Conservation (phyloP, 2,329 filamentous ascomycete species). For the Exophiala sp. region DNA sequence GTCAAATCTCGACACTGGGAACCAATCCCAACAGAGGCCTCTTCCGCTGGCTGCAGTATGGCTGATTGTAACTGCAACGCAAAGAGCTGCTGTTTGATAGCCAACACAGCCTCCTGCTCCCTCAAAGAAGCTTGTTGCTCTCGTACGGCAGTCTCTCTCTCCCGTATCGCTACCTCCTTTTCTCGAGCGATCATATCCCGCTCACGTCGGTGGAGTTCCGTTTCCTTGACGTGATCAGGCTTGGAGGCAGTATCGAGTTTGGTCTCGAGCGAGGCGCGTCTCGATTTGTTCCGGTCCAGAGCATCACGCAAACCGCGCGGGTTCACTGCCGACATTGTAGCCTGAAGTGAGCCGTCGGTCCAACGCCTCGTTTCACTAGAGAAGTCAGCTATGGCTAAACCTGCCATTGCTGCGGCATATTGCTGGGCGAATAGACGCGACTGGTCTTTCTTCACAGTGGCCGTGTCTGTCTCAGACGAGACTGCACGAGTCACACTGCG, state of each 20-base stretch:
- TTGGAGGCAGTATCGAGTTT: not conserved
- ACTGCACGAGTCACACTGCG: slow-evolving; percentile 18
- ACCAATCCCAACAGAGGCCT: slow-evolving; percentile 17
- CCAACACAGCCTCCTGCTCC: slow-evolving; percentile 20
- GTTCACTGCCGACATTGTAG: slow-evolving; percentile 6
- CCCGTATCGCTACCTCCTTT: slow-evolving; percentile 21
- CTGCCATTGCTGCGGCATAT: slow-evolving; percentile 13
- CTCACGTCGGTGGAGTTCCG: slow-evolving; percentile 19
- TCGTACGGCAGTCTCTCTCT: slow-evolving; percentile 22
- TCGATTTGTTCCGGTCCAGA: slow-evolving; percentile 3
- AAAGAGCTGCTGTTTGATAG: slow-evolving; percentile 19
- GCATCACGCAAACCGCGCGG: slow-evolving; percentile 10
- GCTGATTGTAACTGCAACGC: slow-evolving; percentile 20
- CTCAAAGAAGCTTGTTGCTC: slow-evolving; percentile 21
- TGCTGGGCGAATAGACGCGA: slow-evolving; percentile 12
- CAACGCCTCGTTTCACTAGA: not conserved
- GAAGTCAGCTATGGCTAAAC: slow-evolving; percentile 6
- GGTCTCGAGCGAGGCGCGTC: not conserved
- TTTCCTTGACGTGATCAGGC: slow-evolving; percentile 6
- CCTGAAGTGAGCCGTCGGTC: slow-evolving; percentile 3
- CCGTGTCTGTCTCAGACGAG: not conserved
- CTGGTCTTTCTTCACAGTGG: slow-evolving; percentile 4
- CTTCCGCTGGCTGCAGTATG: slow-evolving; percentile 12
- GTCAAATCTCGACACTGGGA: slow-evolving; percentile 20
- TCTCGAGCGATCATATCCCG: slow-evolving; percentile 21